Evolutionary conservation across 306 rosid species (phyloP).

Genomic region (Coriaria nepalensis): DNA sequence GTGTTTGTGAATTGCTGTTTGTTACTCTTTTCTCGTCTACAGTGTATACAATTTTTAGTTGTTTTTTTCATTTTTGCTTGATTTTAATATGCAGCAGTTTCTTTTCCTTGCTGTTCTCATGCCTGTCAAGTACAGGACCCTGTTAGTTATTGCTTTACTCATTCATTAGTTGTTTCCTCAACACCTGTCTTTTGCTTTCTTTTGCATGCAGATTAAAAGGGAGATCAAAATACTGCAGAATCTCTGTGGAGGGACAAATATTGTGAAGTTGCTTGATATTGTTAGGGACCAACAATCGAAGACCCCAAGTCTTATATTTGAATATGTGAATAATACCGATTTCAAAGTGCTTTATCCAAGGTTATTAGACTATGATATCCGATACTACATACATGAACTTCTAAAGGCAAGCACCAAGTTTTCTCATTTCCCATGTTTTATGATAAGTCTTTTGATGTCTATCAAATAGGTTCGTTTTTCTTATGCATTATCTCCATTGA

Average conservation of each 20-base stretch:
- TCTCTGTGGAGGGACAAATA: slow-evolving; percentile 89
- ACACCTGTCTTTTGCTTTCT: too few species aligned
- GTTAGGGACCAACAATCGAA: slow-evolving; percentile 87
- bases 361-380: slow-evolving; percentile 77
- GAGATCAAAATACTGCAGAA: slow-evolving; percentile 91
- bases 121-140: too few species aligned
- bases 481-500: too few species aligned
- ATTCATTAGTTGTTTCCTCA: too few species aligned
- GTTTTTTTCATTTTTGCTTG: too few species aligned
- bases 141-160: too few species aligned
- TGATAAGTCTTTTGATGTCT: too few species aligned
- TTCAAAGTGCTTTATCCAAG: slow-evolving; percentile 85
- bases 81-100: neutral
- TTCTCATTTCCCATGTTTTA: too few species aligned
- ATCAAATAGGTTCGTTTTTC: too few species aligned
- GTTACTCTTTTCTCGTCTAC: too few species aligned
- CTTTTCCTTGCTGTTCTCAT: neutral
- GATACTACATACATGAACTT: slow-evolving; percentile 86
- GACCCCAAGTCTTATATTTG: slow-evolving; percentile 83
- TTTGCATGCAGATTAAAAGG: slow-evolving; percentile 55
- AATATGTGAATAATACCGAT: slow-evolving; percentile 86
- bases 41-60: too few species aligned
- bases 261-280: slow-evolving; percentile 78
- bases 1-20: slow-evolving; percentile 1
- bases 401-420: slow-evolving; percentile 46